These are phyloP conservation scores for Phytophthora rubi DNA, from an alignment of 352 stramenopile genomes.

Conservation along the genomic window DNA sequence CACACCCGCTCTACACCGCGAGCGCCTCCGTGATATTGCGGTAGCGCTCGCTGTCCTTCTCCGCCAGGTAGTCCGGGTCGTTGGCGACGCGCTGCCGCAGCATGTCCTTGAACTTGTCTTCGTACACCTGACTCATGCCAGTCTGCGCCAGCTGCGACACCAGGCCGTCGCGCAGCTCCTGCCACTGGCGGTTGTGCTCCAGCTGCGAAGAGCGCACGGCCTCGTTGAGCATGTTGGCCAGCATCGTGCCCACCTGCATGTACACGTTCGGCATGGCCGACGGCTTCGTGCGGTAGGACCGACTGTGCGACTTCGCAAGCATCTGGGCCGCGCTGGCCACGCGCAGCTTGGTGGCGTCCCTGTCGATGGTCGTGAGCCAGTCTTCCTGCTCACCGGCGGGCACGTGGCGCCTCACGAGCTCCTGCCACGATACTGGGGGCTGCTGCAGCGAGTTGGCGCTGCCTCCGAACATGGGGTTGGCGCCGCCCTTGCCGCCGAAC, in stretches of 20 bases:
- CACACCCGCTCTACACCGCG: conserved; percentile 33
- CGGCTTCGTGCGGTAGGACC: conserved; percentile 58
- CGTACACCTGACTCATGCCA: conserved; percentile 56
- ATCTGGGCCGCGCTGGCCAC: conserved; percentile 35
- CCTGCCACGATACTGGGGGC: conserved; percentile 61
- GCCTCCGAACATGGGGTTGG: conserved; percentile 36
- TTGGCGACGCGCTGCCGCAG: conserved; percentile 56
- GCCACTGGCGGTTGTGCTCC: conserved; percentile 66
- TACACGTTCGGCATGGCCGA: conserved; percentile 67
- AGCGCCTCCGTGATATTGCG: conserved; percentile 62
- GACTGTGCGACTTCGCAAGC: conserved; percentile 56
- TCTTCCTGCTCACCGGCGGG: conserved; percentile 58
- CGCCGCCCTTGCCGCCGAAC: conserved; percentile 47
- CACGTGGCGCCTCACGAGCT: conserved; percentile 71
- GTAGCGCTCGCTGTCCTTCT: conserved; percentile 56
- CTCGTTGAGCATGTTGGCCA: conserved; percentile 68
- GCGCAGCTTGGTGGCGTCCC: conserved; percentile 56
- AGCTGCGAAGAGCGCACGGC: conserved; percentile 63
- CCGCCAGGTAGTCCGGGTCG: conserved; percentile 60
- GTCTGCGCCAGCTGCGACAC: conserved; percentile 58
- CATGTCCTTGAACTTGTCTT: conserved; percentile 67
- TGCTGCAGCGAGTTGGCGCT: conserved; percentile 40
- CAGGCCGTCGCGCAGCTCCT: conserved; percentile 55
- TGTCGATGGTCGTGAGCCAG: conserved; percentile 73
- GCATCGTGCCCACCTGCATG: conserved; percentile 64